phyloP scores from a whole-genome alignment of 495 filamentous ascomycete genomes.

The Penicillium tannophilum region DNA sequence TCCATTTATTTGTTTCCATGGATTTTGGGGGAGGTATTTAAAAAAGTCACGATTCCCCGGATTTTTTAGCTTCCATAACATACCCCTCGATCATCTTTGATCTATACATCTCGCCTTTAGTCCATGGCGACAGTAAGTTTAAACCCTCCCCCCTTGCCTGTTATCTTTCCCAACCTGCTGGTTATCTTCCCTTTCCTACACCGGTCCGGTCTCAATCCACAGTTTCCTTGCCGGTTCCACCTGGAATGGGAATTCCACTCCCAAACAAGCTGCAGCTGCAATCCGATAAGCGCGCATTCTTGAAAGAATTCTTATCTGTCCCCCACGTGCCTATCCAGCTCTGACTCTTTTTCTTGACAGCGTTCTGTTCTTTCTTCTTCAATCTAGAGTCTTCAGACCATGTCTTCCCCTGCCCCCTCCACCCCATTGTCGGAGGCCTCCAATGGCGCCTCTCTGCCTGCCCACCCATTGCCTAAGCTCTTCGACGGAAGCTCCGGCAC shows the following conservation, averaged over 20 bases:
- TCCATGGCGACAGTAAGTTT: constrained; percentile 21
- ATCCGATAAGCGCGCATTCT: constrained; percentile 18
- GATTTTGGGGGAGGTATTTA: constrained; percentile 2
- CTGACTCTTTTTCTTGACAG: constrained; percentile 19
- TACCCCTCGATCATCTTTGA: constrained; percentile 5
- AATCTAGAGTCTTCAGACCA: constrained; percentile 23
- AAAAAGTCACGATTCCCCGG: constrained; percentile 7
- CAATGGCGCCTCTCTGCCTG: constrained; percentile 39
- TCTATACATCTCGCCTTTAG: constrained; percentile 1
- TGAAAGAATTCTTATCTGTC: constrained; percentile 11
- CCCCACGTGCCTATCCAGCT: constrained; percentile 10
- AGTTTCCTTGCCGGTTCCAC: background rate
- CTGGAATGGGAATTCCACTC: constrained; percentile 1
- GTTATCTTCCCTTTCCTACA: background rate
- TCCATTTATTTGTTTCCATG: background rate
- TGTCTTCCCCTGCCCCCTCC: constrained; percentile 41
- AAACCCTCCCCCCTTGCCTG: constrained; percentile 12
- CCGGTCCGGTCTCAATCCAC: background rate
- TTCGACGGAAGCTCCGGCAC: constrained; percentile 43
- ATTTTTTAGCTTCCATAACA: background rate
- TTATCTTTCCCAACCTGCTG: constrained; percentile 5
- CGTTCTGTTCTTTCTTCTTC: constrained; percentile 22
- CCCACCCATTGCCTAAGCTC: constrained; percentile 39
- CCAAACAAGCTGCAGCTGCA: constrained; percentile 5
- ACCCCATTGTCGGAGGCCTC: constrained; percentile 35